Evolutionary conservation across 805 yeast genomes (phyloP).

Genomic region (Ogataea naganishii): DNA sequence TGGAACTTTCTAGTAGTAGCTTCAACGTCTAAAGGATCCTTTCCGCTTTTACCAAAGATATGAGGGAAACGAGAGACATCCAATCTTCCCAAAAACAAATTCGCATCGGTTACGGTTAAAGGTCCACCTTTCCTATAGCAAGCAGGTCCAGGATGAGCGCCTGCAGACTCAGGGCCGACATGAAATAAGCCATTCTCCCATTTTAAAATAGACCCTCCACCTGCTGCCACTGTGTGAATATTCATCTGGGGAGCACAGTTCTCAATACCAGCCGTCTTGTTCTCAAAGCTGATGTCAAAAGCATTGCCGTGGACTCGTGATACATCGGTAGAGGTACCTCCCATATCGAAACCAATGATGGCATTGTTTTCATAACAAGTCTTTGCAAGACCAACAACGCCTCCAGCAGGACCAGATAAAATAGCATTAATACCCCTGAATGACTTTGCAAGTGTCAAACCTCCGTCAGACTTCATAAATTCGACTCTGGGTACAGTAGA

Average conservation of each 20-base stretch:
- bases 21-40: conserved; percentile 28
- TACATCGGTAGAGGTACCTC: conserved; percentile 33
- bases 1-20: conserved; percentile 25
- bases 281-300: conserved; percentile 13
- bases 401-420: conserved; percentile 52
- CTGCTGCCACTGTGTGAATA: conserved; percentile 29
- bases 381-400: conserved; percentile 44
- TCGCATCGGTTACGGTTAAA: conserved; percentile 38
- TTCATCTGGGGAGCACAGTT: conserved; percentile 32
- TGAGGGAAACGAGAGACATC: conserved; percentile 33
- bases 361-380: conserved; percentile 32
- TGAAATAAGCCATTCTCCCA: conserved; percentile 28
- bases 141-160: conserved; percentile 41
- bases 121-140: conserved; percentile 42
- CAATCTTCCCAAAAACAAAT: conserved; percentile 32
- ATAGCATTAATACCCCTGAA: conserved; percentile 45
- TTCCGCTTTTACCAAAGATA: conserved; percentile 36
- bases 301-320: conserved; percentile 22
- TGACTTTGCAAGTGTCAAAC: conserved; percentile 39
- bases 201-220: conserved; percentile 26
- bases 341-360: conserved; percentile 32
- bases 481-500: conserved; percentile 29
- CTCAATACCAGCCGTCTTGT: conserved; percentile 29
- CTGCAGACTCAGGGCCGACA: conserved; percentile 40
- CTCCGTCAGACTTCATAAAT: conserved; percentile 53